phyloP scores from a whole-genome alignment of 495 filamentous ascomycete genomes.

The Penicillium arizonense region DNA sequence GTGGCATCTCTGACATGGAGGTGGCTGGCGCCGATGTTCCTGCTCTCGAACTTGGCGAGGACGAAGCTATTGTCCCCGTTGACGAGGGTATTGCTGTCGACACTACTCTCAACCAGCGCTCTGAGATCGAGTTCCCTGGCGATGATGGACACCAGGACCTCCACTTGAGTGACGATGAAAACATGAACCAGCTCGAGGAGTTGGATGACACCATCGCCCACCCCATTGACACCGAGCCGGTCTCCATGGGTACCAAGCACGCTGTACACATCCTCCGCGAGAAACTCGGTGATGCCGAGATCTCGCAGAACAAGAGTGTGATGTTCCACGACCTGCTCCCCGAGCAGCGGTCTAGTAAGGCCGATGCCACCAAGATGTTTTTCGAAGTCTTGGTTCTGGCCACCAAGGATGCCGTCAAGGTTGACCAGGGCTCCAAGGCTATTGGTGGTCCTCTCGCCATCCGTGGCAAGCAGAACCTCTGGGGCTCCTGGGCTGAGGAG shows the following conservation, averaged over 20 bases:
- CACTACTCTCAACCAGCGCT: conserved; percentile 45
- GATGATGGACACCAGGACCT: conserved; percentile 50
- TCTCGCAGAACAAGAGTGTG: conserved; percentile 69
- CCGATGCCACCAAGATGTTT: conserved; percentile 98
- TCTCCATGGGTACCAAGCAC: conserved; percentile 87
- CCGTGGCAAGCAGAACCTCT: conserved; percentile 83
- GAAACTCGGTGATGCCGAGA: conserved; percentile 68
- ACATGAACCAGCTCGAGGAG: conserved; percentile 42
- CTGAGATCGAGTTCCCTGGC: conserved; percentile 62
- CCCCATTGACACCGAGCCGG: conserved; percentile 75
- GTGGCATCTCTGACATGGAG: conserved; percentile 77
- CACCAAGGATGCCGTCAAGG: conserved; percentile 96
- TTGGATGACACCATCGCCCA: conserved; percentile 82
- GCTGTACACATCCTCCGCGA: conserved; percentile 94
- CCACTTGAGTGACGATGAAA: conserved; percentile 54
- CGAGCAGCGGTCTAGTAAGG: conserved; percentile 69
- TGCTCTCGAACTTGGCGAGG: conserved; percentile 63
- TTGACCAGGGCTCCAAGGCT: conserved; percentile 77
- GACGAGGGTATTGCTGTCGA: conserved; percentile 53
- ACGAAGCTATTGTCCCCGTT: conserved; percentile 51
- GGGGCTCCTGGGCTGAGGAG: conserved; percentile 93
- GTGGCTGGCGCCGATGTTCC: conserved; percentile 64
- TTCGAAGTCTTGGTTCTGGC: conserved; percentile 94
- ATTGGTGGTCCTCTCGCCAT: conserved; percentile 78
- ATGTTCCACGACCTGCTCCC: conserved; percentile 92